These are phyloP conservation scores for Xylariaceae sp. DNA, from an alignment of 2,329 filamentous ascomycete species.

Conservation along the genomic window DNA sequence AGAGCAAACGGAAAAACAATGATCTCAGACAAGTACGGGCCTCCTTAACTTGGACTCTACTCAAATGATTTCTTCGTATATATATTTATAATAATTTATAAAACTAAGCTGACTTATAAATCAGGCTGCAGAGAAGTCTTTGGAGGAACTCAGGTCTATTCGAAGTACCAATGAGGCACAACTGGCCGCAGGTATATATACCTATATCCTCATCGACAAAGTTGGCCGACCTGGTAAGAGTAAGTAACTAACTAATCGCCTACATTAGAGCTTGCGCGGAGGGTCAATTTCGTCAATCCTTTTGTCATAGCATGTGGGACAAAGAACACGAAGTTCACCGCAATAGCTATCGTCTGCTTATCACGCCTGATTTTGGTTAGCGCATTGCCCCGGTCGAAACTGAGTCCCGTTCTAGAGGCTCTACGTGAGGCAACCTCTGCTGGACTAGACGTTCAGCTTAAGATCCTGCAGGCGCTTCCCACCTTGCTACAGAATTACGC, in stretches of 20 bases:
- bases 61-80: background rate
- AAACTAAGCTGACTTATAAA: constrained; percentile 8
- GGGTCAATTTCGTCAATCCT: constrained; percentile 83
- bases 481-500: constrained; percentile 90
- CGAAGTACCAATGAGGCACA: constrained; percentile 76
- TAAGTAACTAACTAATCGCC: constrained; percentile 23
- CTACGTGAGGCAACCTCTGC: constrained; percentile 83
- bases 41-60: background rate
- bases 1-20: constrained; percentile 92
- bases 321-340: constrained; percentile 86
- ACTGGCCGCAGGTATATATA: constrained; percentile 65
- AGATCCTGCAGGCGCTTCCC: constrained; percentile 90
- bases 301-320: constrained; percentile 93
- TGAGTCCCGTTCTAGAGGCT: constrained; percentile 86
- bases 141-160: constrained; percentile 83
- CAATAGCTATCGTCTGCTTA: constrained; percentile 83
- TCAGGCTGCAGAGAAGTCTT: constrained; percentile 88
- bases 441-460: constrained; percentile 87
- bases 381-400: constrained; percentile 75
- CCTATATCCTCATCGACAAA: background rate
- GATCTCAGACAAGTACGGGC: constrained; percentile 77
- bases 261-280: constrained; percentile 75
- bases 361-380: constrained; percentile 84
- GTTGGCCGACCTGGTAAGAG: constrained; percentile 2
- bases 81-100: constrained; percentile 1